phyloP scores from a whole-genome alignment of 441 rosid species.

The Metrosideros polymorpha region DNA sequence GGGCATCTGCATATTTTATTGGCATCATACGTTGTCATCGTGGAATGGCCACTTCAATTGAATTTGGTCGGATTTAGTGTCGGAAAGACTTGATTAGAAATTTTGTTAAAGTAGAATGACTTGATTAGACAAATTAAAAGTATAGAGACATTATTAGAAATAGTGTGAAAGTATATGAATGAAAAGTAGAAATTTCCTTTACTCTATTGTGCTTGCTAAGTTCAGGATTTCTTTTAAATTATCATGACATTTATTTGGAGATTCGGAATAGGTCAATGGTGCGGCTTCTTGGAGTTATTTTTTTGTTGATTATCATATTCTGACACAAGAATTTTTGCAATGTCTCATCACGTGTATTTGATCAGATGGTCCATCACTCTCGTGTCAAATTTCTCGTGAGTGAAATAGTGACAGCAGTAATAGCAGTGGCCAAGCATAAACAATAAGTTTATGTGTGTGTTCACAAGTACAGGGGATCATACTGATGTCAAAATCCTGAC shows the following conservation, averaged over 20 bases:
- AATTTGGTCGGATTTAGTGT: background rate
- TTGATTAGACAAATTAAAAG: background rate
- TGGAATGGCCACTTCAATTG: background rate
- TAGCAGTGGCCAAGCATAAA: background rate
- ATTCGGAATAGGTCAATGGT: background rate
- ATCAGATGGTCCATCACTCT: background rate
- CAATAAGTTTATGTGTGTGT: background rate
- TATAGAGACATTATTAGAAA: background rate
- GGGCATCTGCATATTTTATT: background rate
- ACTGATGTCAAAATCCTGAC: background rate
- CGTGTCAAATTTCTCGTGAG: background rate
- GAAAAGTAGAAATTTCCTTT: background rate
- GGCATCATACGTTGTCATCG: fast-evolving
- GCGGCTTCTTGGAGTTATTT: background rate
- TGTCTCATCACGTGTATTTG: background rate
- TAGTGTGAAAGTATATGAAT: background rate
- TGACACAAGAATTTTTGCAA: background rate
- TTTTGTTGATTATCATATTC: background rate
- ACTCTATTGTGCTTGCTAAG: background rate
- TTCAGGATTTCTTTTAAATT: background rate
- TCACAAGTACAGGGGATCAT: background rate
- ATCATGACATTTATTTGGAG: background rate
- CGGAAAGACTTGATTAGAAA: background rate
- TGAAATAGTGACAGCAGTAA: background rate
- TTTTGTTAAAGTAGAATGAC: background rate